Evolutionary conservation across 345 rosid genomes (phyloP).

Genomic region (Salix brachista): DNA sequence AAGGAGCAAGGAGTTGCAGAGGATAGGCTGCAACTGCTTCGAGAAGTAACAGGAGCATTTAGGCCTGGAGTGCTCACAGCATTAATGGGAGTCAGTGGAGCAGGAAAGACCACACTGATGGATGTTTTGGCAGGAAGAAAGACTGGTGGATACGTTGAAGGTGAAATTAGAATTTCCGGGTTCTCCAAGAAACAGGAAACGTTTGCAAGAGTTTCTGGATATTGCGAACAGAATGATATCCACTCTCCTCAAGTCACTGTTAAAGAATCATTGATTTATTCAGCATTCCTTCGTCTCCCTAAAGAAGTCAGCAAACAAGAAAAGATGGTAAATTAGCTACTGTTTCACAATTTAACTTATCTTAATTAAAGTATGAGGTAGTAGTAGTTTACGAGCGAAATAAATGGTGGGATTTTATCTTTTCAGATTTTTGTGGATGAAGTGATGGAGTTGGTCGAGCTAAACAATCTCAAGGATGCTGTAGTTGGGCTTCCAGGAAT

Average conservation of each 20-base stretch:
- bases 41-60: slow-evolving; percentile 74
- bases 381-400: neutral
- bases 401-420: neutral
- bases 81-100: slow-evolving; percentile 96
- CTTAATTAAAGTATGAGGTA: neutral
- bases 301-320: slow-evolving; percentile 65
- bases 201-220: slow-evolving; percentile 91
- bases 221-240: slow-evolving; percentile 84
- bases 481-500: slow-evolving; percentile 52
- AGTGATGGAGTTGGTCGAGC: slow-evolving; percentile 48
- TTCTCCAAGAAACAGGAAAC: slow-evolving; percentile 81
- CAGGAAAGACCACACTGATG: slow-evolving; percentile 96
- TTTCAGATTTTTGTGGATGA: slow-evolving; percentile 48
- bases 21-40: slow-evolving; percentile 67
- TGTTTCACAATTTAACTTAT: neutral
- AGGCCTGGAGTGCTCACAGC: slow-evolving; percentile 93
- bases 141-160: slow-evolving; percentile 85
- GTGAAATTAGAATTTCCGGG: slow-evolving; percentile 80
- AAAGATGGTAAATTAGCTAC: slow-evolving; percentile 54
- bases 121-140: slow-evolving; percentile 95
- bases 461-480: slow-evolving; percentile 36
- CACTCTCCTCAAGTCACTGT: slow-evolving; percentile 93
- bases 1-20: slow-evolving; percentile 67
- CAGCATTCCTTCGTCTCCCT: slow-evolving; percentile 83
- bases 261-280: slow-evolving; percentile 74